phyloP scores from a whole-genome alignment of 495 filamentous ascomycete species.

The Penicillium arizonense region DNA sequence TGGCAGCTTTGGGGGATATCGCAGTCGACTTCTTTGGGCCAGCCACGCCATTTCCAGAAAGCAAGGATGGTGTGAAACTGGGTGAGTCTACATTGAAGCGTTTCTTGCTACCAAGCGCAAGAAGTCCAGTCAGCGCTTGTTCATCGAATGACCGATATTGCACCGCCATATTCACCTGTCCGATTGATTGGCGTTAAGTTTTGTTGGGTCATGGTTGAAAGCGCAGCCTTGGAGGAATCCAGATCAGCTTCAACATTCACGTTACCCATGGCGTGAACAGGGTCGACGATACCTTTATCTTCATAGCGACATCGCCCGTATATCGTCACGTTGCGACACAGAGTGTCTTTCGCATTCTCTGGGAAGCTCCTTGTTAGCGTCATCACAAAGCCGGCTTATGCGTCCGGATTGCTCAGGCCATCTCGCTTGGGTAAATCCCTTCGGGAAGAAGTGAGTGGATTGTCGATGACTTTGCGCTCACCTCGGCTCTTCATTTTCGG shows the following conservation, averaged over 20 bases:
- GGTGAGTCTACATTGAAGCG: constrained; percentile 94
- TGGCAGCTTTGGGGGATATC: constrained; percentile 84
- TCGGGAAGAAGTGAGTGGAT: background rate
- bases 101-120: constrained; percentile 58
- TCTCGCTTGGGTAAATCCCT: background rate
- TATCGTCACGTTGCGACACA: constrained; percentile 91
- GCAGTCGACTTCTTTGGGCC: constrained; percentile 59
- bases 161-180: constrained; percentile 49
- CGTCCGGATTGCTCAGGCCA: constrained; percentile 1
- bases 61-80: constrained; percentile 77
- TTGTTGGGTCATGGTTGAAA: constrained; percentile 83
- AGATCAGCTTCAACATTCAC: constrained; percentile 24
- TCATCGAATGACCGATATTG: background rate
- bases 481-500: constrained; percentile 64
- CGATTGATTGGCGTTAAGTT: constrained; percentile 49
- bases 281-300: constrained; percentile 62
- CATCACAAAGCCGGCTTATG: background rate
- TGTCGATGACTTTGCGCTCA: constrained; percentile 30
- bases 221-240: constrained; percentile 61
- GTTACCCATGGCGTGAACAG: background rate
- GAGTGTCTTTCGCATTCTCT: constrained; percentile 78
- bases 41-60: constrained; percentile 48
- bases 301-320: constrained; percentile 93
- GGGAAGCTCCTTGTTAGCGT: constrained; percentile 8
- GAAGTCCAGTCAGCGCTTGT: constrained; percentile 11